Conservation (phyloP, 2,329 filamentous ascomycete genomes). For the Microsporum audouinii region DNA sequence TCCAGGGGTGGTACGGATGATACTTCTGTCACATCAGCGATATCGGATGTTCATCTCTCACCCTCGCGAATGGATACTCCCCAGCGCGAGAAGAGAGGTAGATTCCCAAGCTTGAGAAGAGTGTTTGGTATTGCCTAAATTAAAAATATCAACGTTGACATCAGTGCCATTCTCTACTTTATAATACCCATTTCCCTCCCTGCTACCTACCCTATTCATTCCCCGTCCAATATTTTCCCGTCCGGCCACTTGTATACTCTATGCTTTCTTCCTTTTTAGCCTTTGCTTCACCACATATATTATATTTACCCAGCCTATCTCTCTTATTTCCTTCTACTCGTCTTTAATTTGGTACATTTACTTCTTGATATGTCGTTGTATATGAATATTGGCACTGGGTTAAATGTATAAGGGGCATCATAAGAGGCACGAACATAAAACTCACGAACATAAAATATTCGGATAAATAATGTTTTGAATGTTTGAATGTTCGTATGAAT, state of each 20-base stretch:
- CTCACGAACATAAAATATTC: too few species aligned
- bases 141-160: neutral
- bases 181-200: neutral
- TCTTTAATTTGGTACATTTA: neutral
- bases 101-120: conserved; percentile 11
- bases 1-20: conserved; percentile 6
- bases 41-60: conserved; percentile 3
- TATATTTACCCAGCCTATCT: neutral
- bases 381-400: neutral
- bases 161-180: neutral
- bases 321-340: neutral
- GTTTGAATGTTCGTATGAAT: neutral
- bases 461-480: neutral
- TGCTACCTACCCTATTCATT: neutral
- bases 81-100: conserved; percentile 12
- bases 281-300: neutral
- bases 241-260: neutral
- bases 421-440: neutral
- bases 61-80: neutral
- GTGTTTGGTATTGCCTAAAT: conserved; percentile 11
- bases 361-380: neutral
- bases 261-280: neutral
- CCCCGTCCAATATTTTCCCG: neutral
- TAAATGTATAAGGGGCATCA: neutral
- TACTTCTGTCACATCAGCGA: neutral